Evolutionary conservation across 768 basidiomycete genomes (phyloP), one percentile per base, ranked within the genome.

Genomic region (Cubamyces lactineus): DNA sequence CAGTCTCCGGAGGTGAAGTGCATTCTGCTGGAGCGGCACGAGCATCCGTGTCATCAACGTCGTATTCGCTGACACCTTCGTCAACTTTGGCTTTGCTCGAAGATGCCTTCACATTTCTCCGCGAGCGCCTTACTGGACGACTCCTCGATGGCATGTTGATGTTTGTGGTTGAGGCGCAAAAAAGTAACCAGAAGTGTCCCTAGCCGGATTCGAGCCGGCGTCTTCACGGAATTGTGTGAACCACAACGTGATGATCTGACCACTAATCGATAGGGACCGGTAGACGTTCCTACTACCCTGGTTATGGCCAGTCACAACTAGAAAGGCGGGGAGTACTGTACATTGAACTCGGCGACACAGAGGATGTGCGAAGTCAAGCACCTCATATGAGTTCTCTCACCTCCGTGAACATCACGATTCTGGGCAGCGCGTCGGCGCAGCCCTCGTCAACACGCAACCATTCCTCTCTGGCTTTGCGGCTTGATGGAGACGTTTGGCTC

Each of bases 371-470:
- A 28, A 26, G 13, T 23, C 24, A 28, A 16, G 15, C 48, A 2
- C 8, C 48, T 13, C 13, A 1, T 23, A 64, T 64, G 63, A 52
- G 30, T 39, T 39, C 53, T 5, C 45, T 72, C 12, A 59, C 72
- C 3, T 66, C 69, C 46, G 62, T 91, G 2, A 83, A 81, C 51
- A 72, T 92, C 46, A 91, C 87, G 7, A 92, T 93, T 71, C 80
- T 93, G 23, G 91, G 91, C 21, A 93, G 90, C 1, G 89, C 89
- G 16, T 92, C 91, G 19, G 90, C 91, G 2, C 86, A 88, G 66
- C 91, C 91, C 3, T 92, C 91, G 3, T 80, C 83, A 1, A 91
- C 91, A 0, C 80, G 91, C 56, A 91, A 88, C 67, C 91, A 92
- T 68, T 92, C 91, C 39, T 78, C 91, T 3, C 81, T 87, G 8